Base-by-base conservation (phyloP, 73 alveolate species). In the Symbiodinium natans region DNA sequence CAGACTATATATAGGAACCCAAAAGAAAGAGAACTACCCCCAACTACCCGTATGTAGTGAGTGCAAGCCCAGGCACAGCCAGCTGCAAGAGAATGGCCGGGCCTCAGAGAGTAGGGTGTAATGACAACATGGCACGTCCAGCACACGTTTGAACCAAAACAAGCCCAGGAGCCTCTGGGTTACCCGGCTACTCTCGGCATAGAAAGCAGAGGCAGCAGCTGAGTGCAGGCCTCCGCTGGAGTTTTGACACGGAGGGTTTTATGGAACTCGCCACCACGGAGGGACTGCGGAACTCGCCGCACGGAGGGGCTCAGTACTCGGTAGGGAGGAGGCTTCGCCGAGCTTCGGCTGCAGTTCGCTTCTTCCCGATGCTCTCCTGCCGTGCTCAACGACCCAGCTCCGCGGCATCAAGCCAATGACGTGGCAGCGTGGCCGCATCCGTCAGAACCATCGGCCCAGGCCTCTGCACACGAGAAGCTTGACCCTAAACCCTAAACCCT, bases 321-420 rank as follows among this genome's bases (percentile, higher is more conserved):
- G 59, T 46, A n/a, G 23, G 86, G 48, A 2, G 41, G 87, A 43
- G 29, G 77, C 97, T 90, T 34, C 80, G 68, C 38, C 95, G 95
- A 40, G 97, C 97, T 42, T 90, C 89, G 21, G 97, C 97, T 31
- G 97, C 97, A 3, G 97, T 90, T 82, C 97, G 97, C 97, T 90
- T 90, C 97, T 90, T 39, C 25, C 97, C 97, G 80, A 90, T 90
- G 41, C 88, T 71, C 39, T 90, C 97, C 97, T 90, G 97, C 21
- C 95, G 27, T 27, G 68, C 52, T 0, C 1, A 34, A 33, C 41
- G 21, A 71, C 1, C 39, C 15, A 10, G 83, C 83, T 31, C 21
- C 2, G n/a, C 9, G 9, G 36, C 83, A 15, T 21, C 39, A 15
- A 25, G 48, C 48, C 11, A 34, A 75, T 33, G 33, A 63, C 86